phyloP scores from a whole-genome alignment of 148 eudicot genomes.

The Suaeda aralocaspica region DNA sequence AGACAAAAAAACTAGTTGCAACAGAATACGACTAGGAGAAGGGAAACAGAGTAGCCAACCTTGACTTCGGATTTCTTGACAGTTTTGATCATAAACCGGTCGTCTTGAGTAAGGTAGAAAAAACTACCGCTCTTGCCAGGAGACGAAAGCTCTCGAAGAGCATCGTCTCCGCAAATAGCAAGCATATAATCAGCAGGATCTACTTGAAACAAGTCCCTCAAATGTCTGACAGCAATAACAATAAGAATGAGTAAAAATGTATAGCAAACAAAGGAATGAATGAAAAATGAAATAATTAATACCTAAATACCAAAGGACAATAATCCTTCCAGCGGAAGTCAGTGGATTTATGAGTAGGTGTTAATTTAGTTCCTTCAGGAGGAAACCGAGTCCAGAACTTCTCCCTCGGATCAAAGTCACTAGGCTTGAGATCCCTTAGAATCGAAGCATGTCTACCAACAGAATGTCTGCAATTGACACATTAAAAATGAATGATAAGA shows the following conservation, averaged over 20 bases:
- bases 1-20: neutral
- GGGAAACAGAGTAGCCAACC: slow-evolving; percentile 49
- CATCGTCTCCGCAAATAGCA: slow-evolving; percentile 86
- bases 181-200: slow-evolving; percentile 97
- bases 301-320: slow-evolving; percentile 94
- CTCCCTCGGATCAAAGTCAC: slow-evolving; percentile 85
- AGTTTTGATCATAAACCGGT: slow-evolving; percentile 92
- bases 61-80: slow-evolving; percentile 98
- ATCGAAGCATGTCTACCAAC: slow-evolving; percentile 79
- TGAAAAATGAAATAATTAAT: slow-evolving; percentile 1
- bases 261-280: neutral
- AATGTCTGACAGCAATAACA: slow-evolving; percentile 43
- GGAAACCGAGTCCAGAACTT: slow-evolving; percentile 98
- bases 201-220: slow-evolving; percentile 83
- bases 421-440: slow-evolving; percentile 49
- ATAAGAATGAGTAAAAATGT: too few relatives aligned
- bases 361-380: slow-evolving; percentile 72
- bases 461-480: slow-evolving; percentile 47
- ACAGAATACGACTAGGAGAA: neutral
- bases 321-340: slow-evolving; percentile 98
- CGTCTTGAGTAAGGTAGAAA: slow-evolving; percentile 92
- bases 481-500: neutral
- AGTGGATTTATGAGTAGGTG: slow-evolving; percentile 79
- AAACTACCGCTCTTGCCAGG: slow-evolving; percentile 98
- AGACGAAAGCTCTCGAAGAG: slow-evolving; percentile 90